phyloP scores from a whole-genome alignment of 352 stramenopile species.

The Pythium insidiosum region DNA sequence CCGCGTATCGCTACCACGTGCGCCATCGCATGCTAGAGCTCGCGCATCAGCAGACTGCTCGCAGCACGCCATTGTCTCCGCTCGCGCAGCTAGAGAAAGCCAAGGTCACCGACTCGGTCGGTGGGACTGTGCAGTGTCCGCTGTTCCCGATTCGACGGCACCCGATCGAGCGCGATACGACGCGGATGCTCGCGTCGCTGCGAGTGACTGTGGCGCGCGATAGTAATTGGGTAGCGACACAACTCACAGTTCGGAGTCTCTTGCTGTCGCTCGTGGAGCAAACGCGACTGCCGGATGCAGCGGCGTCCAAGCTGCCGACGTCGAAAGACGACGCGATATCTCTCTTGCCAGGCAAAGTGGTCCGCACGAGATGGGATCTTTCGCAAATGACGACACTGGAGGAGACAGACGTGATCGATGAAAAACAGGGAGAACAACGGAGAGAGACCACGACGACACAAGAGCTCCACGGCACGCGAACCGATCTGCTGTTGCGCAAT shows the following conservation, averaged over 20 bases:
- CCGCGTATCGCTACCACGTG: constrained; percentile 43
- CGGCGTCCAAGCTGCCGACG: no score
- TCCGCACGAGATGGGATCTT: no score
- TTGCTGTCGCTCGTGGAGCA: no score
- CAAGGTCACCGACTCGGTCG: constrained; percentile 2
- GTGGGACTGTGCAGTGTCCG: constrained; percentile 27
- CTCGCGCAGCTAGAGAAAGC: constrained; percentile 7
- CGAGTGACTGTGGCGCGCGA: background rate
- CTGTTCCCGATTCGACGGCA: constrained; percentile 23
- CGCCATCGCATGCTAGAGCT: constrained; percentile 43
- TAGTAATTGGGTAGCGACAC: no score
- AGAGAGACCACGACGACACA: background rate
- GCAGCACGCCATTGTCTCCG: constrained; percentile 7
- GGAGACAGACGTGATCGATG: no score
- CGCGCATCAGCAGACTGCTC: constrained; percentile 24
- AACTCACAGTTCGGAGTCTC: no score
- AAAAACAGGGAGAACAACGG: no score
- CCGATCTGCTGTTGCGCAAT: constrained; percentile 1
- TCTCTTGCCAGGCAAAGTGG: no score
- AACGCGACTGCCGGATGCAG: no score
- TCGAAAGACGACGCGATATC: no score
- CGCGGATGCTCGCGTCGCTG: constrained; percentile 8
- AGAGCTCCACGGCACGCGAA: background rate
- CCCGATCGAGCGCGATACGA: background rate
- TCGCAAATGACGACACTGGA: no score